phyloP scores from a whole-genome alignment of 2,329 filamentous ascomycete genomes.

The Pseudogymnoascus sp. region DNA sequence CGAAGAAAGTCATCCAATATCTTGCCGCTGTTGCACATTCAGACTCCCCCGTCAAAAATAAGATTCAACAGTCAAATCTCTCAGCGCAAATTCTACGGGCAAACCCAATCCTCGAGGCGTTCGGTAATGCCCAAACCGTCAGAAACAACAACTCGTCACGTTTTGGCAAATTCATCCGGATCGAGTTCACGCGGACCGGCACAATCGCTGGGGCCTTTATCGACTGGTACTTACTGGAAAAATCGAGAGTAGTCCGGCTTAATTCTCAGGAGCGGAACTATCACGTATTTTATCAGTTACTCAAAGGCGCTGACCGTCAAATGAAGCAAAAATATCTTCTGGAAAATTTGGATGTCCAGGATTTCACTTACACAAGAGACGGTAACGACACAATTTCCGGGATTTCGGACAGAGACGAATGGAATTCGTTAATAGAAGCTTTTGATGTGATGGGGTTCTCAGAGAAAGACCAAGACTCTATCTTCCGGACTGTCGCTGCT shows the following conservation, averaged over 20 bases:
- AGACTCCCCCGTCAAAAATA: conserved; percentile 60
- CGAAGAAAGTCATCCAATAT: conserved; percentile 99
- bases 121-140: conserved; percentile 96
- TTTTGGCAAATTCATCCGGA: conserved; percentile 97
- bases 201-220: conserved; percentile 95
- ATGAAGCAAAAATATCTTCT: conserved; percentile 74
- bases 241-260: conserved; percentile 89
- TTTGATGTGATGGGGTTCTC: conserved; percentile 93
- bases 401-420: conserved; percentile 84
- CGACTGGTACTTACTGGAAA: conserved; percentile 96
- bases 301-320: conserved; percentile 69
- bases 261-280: conserved; percentile 90
- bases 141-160: conserved; percentile 97
- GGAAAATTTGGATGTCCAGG: conserved; percentile 65
- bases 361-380: conserved; percentile 86
- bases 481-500: conserved; percentile 80
- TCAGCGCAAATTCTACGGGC: conserved; percentile 94
- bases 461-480: conserved; percentile 71
- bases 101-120: conserved; percentile 95
- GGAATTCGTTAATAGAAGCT: conserved; percentile 82
- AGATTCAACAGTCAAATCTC: conserved; percentile 67
- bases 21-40: conserved; percentile 86
- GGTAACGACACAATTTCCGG: conserved; percentile 89
- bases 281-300: conserved; percentile 92
- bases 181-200: conserved; percentile 82